phyloP scores from a whole-genome alignment of 345 rosid genomes.

The Toxicodendron radicans region DNA sequence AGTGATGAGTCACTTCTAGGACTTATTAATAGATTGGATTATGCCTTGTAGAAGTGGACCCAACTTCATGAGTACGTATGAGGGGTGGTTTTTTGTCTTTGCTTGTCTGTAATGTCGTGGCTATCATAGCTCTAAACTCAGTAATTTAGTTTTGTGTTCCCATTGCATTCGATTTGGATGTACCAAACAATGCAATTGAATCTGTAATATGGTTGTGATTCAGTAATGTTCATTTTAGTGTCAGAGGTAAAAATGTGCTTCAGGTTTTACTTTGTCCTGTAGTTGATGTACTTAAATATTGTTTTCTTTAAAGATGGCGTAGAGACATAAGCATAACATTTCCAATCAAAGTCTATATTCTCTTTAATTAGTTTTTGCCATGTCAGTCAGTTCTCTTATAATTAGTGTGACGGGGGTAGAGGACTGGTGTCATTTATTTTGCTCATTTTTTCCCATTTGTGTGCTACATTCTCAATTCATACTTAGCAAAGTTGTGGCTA shows the following conservation, averaged over 20 bases:
- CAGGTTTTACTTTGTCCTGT: not conserved
- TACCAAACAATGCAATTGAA: not conserved
- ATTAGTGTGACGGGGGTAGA: no score
- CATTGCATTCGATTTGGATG: not conserved
- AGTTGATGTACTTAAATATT: not conserved
- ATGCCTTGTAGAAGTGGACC: not conserved
- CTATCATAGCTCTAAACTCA: no score
- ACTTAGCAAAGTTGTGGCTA: not conserved
- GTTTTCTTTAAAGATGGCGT: not conserved
- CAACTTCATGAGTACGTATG: not conserved
- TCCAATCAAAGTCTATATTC: not conserved
- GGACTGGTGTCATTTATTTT: no score
- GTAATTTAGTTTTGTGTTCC: no score
- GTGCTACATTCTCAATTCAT: not conserved
- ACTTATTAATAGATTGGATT: not conserved
- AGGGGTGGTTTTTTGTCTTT: not conserved
- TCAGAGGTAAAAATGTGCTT: not conserved
- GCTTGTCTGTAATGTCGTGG: not conserved
- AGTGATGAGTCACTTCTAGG: not conserved
- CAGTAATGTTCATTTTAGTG: not conserved
- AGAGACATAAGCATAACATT: not conserved
- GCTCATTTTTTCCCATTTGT: not conserved
- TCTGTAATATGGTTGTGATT: not conserved
- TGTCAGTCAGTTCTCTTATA: not conserved
- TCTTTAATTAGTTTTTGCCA: not conserved